These are phyloP conservation scores for Ceratopteris richardii DNA, from an alignment of 75 land plant genomes.

Conservation along the genomic window DNA sequence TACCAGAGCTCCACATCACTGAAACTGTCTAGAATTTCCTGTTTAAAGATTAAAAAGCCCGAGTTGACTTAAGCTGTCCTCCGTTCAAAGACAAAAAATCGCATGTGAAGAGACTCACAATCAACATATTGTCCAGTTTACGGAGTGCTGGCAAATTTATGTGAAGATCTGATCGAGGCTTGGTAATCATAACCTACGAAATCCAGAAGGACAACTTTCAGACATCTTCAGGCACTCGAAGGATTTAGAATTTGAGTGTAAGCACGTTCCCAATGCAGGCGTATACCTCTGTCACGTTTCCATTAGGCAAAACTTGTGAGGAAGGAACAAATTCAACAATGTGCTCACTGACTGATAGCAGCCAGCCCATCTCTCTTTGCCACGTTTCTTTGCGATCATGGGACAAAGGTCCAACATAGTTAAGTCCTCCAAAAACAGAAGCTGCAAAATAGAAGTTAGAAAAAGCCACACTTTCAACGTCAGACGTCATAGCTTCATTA, in stretches of 20 bases:
- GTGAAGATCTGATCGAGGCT: slow-evolving; percentile 63
- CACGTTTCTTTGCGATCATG: slow-evolving; percentile 22
- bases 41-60: slow-evolving; percentile 4
- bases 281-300: slow-evolving; percentile 26
- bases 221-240: background rate
- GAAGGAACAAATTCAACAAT: slow-evolving; percentile 41
- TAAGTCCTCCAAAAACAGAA: slow-evolving; percentile 39
- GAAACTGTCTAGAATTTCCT: slow-evolving; percentile 81
- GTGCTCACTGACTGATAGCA: slow-evolving; percentile 34
- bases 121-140: slow-evolving; percentile 80
- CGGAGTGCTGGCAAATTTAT: slow-evolving; percentile 85
- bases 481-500: too few species aligned
- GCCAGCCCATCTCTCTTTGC: slow-evolving; percentile 44
- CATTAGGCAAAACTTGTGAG: slow-evolving; percentile 29
- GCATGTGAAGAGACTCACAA: slow-evolving; percentile 33
- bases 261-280: too few species aligned
- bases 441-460: slow-evolving; percentile 12
- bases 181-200: slow-evolving; percentile 69
- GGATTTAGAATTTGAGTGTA: background rate
- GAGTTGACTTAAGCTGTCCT: background rate
- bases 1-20: slow-evolving; percentile 86
- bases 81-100: background rate
- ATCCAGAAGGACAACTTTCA: background rate
- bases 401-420: slow-evolving; percentile 32
- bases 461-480: background rate